phyloP scores from a whole-genome alignment of 768 basidiomycete genomes.

The Boletus huronensis region DNA sequence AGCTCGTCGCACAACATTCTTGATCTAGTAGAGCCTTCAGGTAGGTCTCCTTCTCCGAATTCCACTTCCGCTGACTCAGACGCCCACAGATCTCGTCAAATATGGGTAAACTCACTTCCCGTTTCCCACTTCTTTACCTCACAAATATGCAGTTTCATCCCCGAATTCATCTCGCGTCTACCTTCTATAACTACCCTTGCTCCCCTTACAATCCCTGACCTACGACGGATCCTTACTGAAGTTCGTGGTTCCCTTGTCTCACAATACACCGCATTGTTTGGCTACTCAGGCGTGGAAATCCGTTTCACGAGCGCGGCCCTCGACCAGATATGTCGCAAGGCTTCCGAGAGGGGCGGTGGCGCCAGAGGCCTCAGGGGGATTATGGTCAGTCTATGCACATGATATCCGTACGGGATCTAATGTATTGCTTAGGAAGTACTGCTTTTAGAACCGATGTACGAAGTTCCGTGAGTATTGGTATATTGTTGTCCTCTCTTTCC shows the following conservation, averaged over 20 bases:
- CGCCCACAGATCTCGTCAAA: conserved; percentile 65
- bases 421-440: conserved; percentile 56
- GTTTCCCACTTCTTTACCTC: neutral
- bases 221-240: conserved; percentile 88
- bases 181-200: conserved; percentile 86
- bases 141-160: conserved; percentile 64
- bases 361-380: conserved; percentile 88
- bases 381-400: conserved; percentile 49
- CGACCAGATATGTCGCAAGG: conserved; percentile 76
- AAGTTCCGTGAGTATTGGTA: conserved; percentile 67
- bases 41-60: conserved; percentile 33
- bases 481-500: neutral
- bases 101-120: conserved; percentile 55
- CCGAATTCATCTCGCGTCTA: conserved; percentile 92
- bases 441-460: conserved; percentile 89
- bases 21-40: conserved; percentile 69
- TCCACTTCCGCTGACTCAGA: neutral
- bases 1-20: conserved; percentile 51
- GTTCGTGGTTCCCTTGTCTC: conserved; percentile 89
- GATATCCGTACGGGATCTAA: neutral
- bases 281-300: conserved; percentile 80
- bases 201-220: conserved; percentile 74
- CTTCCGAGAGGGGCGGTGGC: conserved; percentile 80
- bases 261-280: conserved; percentile 84
- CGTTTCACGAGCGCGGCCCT: conserved; percentile 81